phyloP scores from a whole-genome alignment of 768 basidiomycete genomes.

The Fomitopsis serialis region DNA sequence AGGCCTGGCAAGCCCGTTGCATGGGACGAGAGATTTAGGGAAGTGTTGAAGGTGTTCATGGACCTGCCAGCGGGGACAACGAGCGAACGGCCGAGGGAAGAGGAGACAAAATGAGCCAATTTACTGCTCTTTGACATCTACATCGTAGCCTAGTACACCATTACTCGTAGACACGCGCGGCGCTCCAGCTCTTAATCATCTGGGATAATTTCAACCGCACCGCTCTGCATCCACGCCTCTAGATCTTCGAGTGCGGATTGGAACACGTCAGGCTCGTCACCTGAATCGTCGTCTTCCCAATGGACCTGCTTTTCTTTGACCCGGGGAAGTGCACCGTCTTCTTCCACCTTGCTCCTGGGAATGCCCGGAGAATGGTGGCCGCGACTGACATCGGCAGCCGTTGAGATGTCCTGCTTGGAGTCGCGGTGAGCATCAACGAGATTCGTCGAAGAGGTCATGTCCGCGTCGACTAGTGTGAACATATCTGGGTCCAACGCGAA shows the following conservation, averaged over 20 bases:
- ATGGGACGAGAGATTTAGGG: constrained; percentile 75
- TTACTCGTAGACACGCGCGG: not conserved
- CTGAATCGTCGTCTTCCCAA: not conserved
- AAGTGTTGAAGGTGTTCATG: constrained; percentile 55
- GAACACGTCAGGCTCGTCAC: not conserved
- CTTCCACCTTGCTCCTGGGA: too few species aligned
- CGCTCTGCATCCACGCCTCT: constrained; percentile 65
- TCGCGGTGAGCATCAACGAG: not conserved
- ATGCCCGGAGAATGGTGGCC: too few species aligned
- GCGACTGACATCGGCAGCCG: too few species aligned
- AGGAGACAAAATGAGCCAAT: constrained; percentile 1
- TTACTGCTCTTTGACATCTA: constrained; percentile 1
- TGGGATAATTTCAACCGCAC: constrained; percentile 46
- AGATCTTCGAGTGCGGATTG: constrained; percentile 45
- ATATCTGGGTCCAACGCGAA: constrained; percentile 29
- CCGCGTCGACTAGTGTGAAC: constrained; percentile 19
- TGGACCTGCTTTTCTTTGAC: too few species aligned
- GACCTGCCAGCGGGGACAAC: constrained; percentile 21
- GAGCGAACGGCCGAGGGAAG: not conserved
- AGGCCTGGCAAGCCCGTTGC: constrained; percentile 53
- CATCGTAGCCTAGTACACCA: constrained; percentile 9
- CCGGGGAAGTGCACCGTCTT: too few species aligned
- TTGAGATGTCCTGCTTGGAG: not conserved
- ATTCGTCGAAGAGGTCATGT: not conserved
- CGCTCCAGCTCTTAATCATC: not conserved